Percentiles rank a stretch among this genome's conserved stretches.
Conservation (phyloP, 208 protist species). For the Trypanosoma melophagium region DNA sequence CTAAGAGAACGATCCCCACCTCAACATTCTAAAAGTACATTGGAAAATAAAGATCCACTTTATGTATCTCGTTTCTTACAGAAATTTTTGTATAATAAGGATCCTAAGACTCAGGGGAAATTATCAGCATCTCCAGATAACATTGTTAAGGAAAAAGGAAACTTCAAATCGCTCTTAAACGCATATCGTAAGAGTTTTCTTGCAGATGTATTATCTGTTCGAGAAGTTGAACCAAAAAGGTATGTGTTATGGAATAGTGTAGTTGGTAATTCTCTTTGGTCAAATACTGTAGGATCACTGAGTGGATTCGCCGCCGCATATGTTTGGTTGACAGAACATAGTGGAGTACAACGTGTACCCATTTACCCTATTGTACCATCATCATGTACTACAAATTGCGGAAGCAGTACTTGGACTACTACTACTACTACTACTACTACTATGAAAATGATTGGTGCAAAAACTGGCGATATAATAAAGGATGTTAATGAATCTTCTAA, state of each 20-base stretch:
- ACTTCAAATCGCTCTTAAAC: neutral
- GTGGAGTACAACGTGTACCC: slow-evolving; percentile 9
- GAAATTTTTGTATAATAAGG: no score
- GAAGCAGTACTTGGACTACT: neutral
- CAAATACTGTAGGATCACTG: slow-evolving; percentile 1
- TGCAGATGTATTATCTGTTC: slow-evolving; percentile 4
- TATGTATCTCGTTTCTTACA: slow-evolving; percentile 56
- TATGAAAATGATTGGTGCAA: neutral
- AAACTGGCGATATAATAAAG: neutral
- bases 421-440: neutral
- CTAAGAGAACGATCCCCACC: slow-evolving; percentile 31
- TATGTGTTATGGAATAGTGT: slow-evolving; percentile 26
- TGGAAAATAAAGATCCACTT: slow-evolving; percentile 20
- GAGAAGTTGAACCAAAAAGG: slow-evolving; percentile 3
- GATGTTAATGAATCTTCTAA: neutral
- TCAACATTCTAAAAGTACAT: neutral
- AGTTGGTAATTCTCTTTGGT: slow-evolving; percentile 4
- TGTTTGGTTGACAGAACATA: slow-evolving; percentile 15
- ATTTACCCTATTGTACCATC: slow-evolving; percentile 8
- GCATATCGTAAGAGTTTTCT: neutral
- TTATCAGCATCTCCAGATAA: neutral
- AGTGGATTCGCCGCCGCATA: slow-evolving; percentile 13
- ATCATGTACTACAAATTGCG: neutral
- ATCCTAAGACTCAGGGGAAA: no score
- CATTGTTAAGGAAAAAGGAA: neutral